Conservation (phyloP, 2,329 filamentous ascomycete species). For the Aschersonia sp. region DNA sequence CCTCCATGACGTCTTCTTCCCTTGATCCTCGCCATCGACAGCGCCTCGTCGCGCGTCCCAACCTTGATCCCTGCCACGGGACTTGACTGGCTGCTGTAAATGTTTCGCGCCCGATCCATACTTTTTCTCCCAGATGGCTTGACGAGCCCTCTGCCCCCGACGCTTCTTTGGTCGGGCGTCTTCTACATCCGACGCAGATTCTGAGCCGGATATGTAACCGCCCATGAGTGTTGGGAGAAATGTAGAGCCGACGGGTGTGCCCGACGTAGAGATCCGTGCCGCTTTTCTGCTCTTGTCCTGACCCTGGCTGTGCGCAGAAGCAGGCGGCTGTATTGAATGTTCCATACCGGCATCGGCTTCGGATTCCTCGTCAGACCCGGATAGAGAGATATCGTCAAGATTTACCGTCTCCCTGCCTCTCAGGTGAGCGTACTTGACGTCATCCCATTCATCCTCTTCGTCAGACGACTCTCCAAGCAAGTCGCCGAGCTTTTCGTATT, state of each 20-base stretch:
- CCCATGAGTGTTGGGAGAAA: conserved; percentile 68
- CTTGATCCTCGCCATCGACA: conserved; percentile 26
- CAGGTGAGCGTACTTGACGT: conserved; percentile 15
- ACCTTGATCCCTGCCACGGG: conserved; percentile 30
- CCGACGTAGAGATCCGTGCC: conserved; percentile 6
- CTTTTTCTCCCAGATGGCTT: conserved; percentile 70
- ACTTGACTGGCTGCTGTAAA: conserved; percentile 26
- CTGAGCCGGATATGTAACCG: conserved; percentile 66
- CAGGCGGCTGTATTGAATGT: conserved; percentile 5
- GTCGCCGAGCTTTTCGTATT: conserved; percentile 26
- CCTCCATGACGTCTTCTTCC: conserved; percentile 35
- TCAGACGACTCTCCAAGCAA: conserved; percentile 29
- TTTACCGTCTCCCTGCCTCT: conserved; percentile 20
- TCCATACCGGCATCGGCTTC: conserved; percentile 5
- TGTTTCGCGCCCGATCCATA: conserved; percentile 60
- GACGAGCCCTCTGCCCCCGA: conserved; percentile 63
- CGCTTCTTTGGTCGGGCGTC: conserved; percentile 52
- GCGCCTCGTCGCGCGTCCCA: conserved; percentile 46
- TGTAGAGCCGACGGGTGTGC: conserved; percentile 27
- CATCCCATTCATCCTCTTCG: conserved; percentile 25
- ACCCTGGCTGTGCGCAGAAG: conserved; percentile 6
- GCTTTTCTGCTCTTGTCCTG: conserved; percentile 7
- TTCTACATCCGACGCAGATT: conserved; percentile 55
- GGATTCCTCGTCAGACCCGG: conserved; percentile 13
- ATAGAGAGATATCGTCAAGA: conserved; percentile 24